Evolutionary conservation across 805 yeast genomes (phyloP).

Genomic region (Candida saitoana): DNA sequence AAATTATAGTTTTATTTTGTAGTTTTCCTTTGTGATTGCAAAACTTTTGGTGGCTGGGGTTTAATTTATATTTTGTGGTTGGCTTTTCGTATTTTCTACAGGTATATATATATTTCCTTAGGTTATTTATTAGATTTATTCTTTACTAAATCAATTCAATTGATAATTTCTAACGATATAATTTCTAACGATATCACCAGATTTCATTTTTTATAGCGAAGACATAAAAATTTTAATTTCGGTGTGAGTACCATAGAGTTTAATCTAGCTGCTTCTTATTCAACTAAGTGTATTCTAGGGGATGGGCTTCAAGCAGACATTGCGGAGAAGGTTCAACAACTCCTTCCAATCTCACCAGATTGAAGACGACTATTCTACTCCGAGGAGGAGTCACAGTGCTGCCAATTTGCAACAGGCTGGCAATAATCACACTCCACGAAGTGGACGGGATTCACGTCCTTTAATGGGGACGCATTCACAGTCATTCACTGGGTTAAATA

Average conservation of each 20-base stretch:
- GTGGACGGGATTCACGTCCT: not conserved
- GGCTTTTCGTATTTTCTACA: too few relatives aligned
- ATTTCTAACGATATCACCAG: too few relatives aligned
- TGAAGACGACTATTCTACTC: slow-evolving; percentile 27
- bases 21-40: too few relatives aligned
- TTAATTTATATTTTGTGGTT: too few relatives aligned
- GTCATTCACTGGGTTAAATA: not conserved
- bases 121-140: too few relatives aligned
- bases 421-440: slow-evolving; percentile 4
- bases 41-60: too few relatives aligned
- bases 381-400: slow-evolving; percentile 10
- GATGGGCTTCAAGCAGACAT: slow-evolving; percentile 22
- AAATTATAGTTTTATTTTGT: too few relatives aligned
- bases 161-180: too few relatives aligned
- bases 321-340: slow-evolving; percentile 23
- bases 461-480: not conserved
- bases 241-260: not conserved
- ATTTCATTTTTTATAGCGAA: too few relatives aligned
- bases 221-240: too few relatives aligned
- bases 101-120: too few relatives aligned
- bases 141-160: too few relatives aligned
- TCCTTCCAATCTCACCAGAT: slow-evolving; percentile 27
- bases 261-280: not conserved
- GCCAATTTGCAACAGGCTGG: slow-evolving; percentile 8
- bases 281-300: not conserved